phyloP scores from a whole-genome alignment of 2,329 filamentous ascomycete species.

The Trichoderma afroharzianum region DNA sequence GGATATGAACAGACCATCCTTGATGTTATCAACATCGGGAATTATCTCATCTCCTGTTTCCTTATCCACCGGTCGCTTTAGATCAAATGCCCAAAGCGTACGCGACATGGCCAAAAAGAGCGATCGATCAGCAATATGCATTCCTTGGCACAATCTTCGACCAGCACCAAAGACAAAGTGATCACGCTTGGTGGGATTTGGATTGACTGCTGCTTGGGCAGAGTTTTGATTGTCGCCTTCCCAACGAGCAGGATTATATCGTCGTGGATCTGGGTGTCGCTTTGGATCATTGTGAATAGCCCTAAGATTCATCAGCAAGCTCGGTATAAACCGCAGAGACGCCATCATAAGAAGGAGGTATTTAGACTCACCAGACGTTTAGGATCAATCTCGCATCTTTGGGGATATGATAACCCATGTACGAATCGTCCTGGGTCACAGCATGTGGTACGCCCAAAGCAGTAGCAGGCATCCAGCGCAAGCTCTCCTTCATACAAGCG shows the following conservation, averaged over 20 bases:
- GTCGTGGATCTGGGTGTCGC: conserved; percentile 38
- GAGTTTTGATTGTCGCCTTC: conserved; percentile 2
- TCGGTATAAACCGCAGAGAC: background rate
- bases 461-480: conserved; percentile 27
- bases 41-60: conserved; percentile 7
- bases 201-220: conserved; percentile 10
- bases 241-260: conserved; percentile 30
- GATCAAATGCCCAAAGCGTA: conserved; percentile 42
- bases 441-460: conserved; percentile 34
- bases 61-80: conserved; percentile 26
- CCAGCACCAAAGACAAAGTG: conserved; percentile 30
- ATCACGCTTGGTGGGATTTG: conserved; percentile 24
- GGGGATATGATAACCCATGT: conserved; percentile 18
- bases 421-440: conserved; percentile 26
- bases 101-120: conserved; percentile 36
- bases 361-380: conserved; percentile 32
- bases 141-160: conserved; percentile 31
- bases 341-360: no score
- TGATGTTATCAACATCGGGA: background rate
- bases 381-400: conserved; percentile 17
- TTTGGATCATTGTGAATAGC: conserved; percentile 8
- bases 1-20: conserved; percentile 3
- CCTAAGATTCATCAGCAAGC: background rate
- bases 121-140: conserved; percentile 25
- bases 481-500: conserved; percentile 27